phyloP scores from a whole-genome alignment of 2,329 filamentous ascomycete species.

The Thelonectria rubi region DNA sequence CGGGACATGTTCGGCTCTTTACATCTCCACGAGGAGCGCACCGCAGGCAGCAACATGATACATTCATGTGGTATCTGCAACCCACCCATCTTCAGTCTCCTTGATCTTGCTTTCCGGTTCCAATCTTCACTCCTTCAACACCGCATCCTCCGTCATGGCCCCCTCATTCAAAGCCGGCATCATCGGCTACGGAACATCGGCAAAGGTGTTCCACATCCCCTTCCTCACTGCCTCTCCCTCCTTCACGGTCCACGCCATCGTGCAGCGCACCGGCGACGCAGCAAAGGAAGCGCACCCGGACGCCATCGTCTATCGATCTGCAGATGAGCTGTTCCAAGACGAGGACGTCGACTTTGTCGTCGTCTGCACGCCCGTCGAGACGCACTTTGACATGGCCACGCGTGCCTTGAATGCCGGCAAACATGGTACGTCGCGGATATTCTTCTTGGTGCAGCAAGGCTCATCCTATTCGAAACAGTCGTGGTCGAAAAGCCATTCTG shows the following conservation, averaged over 20 bases:
- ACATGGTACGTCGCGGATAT: neutral
- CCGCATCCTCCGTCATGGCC: neutral
- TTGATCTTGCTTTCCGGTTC: too few relatives aligned
- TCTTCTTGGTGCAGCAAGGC: too few relatives aligned
- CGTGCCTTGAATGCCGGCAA: conserved; percentile 1
- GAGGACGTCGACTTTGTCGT: neutral
- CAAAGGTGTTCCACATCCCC: conserved; percentile 8
- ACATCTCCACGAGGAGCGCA: neutral
- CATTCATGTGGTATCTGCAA: neutral
- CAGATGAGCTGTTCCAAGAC: neutral
- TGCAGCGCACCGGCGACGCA: neutral
- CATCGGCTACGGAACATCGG: neutral
- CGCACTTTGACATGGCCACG: conserved; percentile 1
- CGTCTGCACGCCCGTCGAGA: conserved; percentile 7
- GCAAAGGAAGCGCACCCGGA: conserved; percentile 3
- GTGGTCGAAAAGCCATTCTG: conserved; percentile 9
- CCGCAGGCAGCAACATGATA: too few relatives aligned
- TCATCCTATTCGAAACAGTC: neutral
- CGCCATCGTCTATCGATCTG: neutral
- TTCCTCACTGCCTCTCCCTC: neutral
- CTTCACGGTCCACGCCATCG: neutral
- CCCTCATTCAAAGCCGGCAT: neutral
- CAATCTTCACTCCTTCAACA: too few relatives aligned
- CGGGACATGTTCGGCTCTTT: neutral
- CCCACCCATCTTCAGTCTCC: too few relatives aligned